Percentiles rank a stretch among this genome's conserved stretches.
These are phyloP conservation scores for Eutrema japonicum DNA, from an alignment of 345 rosid genomes.

Conservation along the genomic window DNA sequence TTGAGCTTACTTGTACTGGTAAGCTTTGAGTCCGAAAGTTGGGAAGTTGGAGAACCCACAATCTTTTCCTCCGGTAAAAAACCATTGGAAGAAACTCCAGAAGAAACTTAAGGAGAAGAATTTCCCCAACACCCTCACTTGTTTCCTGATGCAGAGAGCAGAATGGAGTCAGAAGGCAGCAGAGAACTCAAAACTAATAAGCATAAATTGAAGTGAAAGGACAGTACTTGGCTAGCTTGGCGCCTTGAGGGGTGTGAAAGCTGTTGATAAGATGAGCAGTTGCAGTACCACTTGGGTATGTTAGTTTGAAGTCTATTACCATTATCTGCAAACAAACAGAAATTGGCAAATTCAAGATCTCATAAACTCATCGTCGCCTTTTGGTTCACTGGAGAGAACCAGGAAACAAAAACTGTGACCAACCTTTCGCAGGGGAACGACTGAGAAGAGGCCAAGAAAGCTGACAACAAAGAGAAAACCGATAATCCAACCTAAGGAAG, in stretches of 20 bases:
- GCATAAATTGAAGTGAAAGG: slow-evolving; percentile 21
- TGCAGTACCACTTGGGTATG: slow-evolving; percentile 88
- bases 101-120: slow-evolving; percentile 80
- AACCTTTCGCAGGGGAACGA: slow-evolving; percentile 85
- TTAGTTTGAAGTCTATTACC: slow-evolving; percentile 75
- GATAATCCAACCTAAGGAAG: slow-evolving; percentile 69
- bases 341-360: slow-evolving; percentile 23
- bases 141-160: slow-evolving; percentile 57
- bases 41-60: slow-evolving; percentile 81
- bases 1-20: slow-evolving; percentile 54
- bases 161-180: slow-evolving; percentile 23
- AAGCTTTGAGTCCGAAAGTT: slow-evolving; percentile 76
- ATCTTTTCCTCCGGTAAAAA: slow-evolving; percentile 60
- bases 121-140: slow-evolving; percentile 67
- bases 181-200: slow-evolving; percentile 27
- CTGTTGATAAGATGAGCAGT: slow-evolving; percentile 85
- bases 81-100: slow-evolving; percentile 95
- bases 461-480: slow-evolving; percentile 86
- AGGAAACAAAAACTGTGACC: slow-evolving; percentile 3
- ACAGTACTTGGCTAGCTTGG: slow-evolving; percentile 68
- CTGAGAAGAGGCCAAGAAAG: slow-evolving; percentile 84
- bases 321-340: slow-evolving; percentile 56
- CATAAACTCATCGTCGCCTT: slow-evolving; percentile 23
- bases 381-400: slow-evolving; percentile 20
- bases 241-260: slow-evolving; percentile 81